These are phyloP conservation scores for Paracamarosporium sp. DNA, from an alignment of 2,329 filamentous ascomycete species.

Conservation along the genomic window DNA sequence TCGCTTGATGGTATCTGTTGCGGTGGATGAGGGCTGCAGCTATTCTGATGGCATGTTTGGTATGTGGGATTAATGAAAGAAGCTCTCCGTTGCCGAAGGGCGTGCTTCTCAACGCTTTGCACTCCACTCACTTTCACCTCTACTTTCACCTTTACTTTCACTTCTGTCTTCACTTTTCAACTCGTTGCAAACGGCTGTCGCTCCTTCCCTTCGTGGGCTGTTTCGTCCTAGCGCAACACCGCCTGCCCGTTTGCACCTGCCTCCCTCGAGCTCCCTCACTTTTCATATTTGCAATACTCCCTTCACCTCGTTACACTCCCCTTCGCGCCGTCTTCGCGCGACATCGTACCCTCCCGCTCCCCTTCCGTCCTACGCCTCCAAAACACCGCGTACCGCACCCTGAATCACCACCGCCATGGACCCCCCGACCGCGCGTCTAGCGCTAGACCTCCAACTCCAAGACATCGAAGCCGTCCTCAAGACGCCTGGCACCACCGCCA, in stretches of 20 bases:
- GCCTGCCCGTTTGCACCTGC: background rate
- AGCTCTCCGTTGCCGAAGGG: background rate
- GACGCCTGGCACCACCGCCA: background rate
- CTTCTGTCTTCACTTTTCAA: background rate
- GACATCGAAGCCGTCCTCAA: constrained; percentile 17
- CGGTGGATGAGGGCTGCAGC: background rate
- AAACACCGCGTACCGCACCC: background rate
- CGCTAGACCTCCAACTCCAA: constrained; percentile 18
- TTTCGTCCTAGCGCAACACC: too few species aligned
- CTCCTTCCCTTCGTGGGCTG: background rate
- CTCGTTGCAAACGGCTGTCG: background rate
- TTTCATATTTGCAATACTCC: too few species aligned
- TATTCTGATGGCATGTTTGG: background rate
- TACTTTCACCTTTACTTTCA: background rate
- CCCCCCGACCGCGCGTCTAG: constrained; percentile 10
- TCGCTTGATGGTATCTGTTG: constrained; percentile 1
- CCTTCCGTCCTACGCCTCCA: background rate
- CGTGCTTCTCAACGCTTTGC: background rate
- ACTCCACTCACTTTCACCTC: background rate
- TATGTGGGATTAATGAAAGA: constrained; percentile 5
- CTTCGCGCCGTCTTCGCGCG: too few species aligned
- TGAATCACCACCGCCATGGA: constrained; percentile 8
- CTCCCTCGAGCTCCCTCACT: background rate
- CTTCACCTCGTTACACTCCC: background rate
- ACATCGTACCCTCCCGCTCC: background rate